These are phyloP conservation scores for Juncus inflexus DNA, from an alignment of 176 grass and related monocot species.

Conservation along the genomic window DNA sequence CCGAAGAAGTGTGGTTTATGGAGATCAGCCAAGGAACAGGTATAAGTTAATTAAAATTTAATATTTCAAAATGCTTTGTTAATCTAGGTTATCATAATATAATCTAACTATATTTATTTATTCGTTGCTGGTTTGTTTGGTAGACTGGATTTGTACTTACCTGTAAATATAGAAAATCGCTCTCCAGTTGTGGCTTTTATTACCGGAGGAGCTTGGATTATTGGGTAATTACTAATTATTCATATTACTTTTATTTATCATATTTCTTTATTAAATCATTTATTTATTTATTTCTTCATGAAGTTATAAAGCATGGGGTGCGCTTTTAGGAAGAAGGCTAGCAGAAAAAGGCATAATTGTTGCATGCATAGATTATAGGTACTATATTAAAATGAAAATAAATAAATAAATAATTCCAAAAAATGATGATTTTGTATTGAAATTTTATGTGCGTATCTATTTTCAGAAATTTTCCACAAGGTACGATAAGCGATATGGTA, in stretches of 20 bases:
- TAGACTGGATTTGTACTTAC: slow-evolving; percentile 94
- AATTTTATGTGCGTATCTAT: slow-evolving; percentile 6
- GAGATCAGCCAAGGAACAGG: slow-evolving; percentile 87
- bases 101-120: slow-evolving; percentile 8
- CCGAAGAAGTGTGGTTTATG: slow-evolving; percentile 76
- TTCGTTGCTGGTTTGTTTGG: slow-evolving; percentile 9
- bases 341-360: slow-evolving; percentile 95
- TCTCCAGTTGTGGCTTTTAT: slow-evolving; percentile 74
- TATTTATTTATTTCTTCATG: slow-evolving; percentile 17
- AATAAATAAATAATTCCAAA: not conserved
- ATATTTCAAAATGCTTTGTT: slow-evolving; percentile 9
- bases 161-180: slow-evolving; percentile 32
- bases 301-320: slow-evolving; percentile 97
- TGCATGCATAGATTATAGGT: slow-evolving; percentile 97
- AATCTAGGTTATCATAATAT: not conserved
- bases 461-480: slow-evolving; percentile 93
- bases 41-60: slow-evolving; percentile 10
- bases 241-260: not conserved
- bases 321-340: slow-evolving; percentile 88
- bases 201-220: slow-evolving; percentile 94
- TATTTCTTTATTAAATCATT: slow-evolving; percentile 15
- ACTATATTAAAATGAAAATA: slow-evolving; percentile 7
- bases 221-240: slow-evolving; percentile 64
- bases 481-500: slow-evolving; percentile 87
- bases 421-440: not conserved